Conservation (phyloP, 495 filamentous ascomycete species). For the Talaromyces wortmannii region DNA sequence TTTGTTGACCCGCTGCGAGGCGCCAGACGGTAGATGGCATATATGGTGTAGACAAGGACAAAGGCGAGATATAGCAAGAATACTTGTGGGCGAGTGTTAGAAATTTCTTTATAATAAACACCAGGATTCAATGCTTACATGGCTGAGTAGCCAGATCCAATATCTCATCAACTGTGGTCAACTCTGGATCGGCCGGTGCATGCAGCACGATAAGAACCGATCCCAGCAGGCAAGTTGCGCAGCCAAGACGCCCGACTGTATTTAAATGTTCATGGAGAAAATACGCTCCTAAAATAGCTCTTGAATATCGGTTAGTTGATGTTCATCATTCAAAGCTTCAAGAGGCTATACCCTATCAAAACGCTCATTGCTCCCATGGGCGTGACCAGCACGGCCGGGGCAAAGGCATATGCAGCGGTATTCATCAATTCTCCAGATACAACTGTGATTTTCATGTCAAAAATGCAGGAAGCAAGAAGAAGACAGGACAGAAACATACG, state of each 20-base stretch:
- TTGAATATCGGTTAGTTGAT: constrained; percentile 24
- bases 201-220: constrained; percentile 97
- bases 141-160: constrained; percentile 80
- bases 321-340: constrained; percentile 1
- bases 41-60: constrained; percentile 70
- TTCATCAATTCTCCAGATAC: constrained; percentile 85
- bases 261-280: constrained; percentile 90
- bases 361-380: constrained; percentile 90
- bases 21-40: constrained; percentile 94
- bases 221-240: constrained; percentile 91
- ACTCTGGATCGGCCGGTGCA: constrained; percentile 87
- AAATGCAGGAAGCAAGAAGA: not conserved
- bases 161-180: constrained; percentile 81
- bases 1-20: constrained; percentile 88
- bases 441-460: constrained; percentile 37
- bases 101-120: not conserved
- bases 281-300: constrained; percentile 87
- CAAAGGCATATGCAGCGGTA: constrained; percentile 96
- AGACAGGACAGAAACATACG: constrained; percentile 44
- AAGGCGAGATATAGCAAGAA: constrained; percentile 77
- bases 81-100: constrained; percentile 45
- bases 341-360: constrained; percentile 64
- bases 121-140: constrained; percentile 45
- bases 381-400: constrained; percentile 93
- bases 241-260: constrained; percentile 83